Base-by-base conservation (phyloP, 2,329 filamentous ascomycete genomes). In the Fusarium anguioides region DNA sequence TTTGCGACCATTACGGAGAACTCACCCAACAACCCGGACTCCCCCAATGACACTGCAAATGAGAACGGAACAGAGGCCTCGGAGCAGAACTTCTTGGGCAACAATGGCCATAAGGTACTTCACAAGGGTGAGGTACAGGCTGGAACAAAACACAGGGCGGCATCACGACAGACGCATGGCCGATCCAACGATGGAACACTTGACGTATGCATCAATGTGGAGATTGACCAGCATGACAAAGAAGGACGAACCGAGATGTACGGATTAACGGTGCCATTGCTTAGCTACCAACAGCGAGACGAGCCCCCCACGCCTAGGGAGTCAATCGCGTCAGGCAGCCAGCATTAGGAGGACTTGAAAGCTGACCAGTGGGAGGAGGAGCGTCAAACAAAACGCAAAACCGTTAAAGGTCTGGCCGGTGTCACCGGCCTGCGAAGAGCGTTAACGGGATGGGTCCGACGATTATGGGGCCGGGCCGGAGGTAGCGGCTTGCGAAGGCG, bases 1-100 rank as follows among this genome's bases (percentile, higher is more conserved):
- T 99, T 93, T 85, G 95, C 95, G 73, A 90, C 92, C 39, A 89
- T 99, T 61, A 91, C 92, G 18, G 92, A 97, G 77, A 97, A 97
- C 78, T 88, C 89, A n/a, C 92, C 86, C 44, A 82, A 83, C 72
- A 84, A 83, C 54, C 40, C 47, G 4, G 72, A 39, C 44, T 73
- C 36, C 8, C 36, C 60, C 15, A 75, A 75, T 29, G 72, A 69
- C 68, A 65, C 72, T 20, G 53, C 74, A 23, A 41, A 35, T 7
- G 60, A 59, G 23, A 59, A 40, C n/a, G 70, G 71, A 33, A 53
- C 52, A 7, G 67, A 69, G 23, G 60, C 45, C 8, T 56, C 66
- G 18, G 47, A 65, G 20, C 66, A 61, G 18, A 74, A 75, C 3
- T 81, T 81, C 54, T 37, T 68, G 15, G 79, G 83, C 60, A 88